Percentiles rank a stretch among this genome's conserved stretches.
phyloP scores from a whole-genome alignment of 768 basidiomycete species.

The Lepiota venenata region DNA sequence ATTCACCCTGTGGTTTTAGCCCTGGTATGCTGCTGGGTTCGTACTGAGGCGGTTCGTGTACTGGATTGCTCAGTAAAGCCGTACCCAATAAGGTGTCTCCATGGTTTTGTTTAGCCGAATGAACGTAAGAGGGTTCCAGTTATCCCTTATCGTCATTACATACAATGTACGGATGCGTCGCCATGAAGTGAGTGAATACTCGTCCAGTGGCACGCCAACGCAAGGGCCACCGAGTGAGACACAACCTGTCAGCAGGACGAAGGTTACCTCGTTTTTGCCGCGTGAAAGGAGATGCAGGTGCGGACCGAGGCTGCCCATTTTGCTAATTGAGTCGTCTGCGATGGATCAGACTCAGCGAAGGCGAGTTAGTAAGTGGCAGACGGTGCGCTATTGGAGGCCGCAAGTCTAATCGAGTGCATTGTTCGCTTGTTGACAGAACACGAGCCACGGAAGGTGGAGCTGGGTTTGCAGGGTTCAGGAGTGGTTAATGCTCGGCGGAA shows the following conservation, averaged over 20 bases:
- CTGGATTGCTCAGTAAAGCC: too few relatives aligned
- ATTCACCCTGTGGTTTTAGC: too few relatives aligned
- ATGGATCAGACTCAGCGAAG: too few relatives aligned
- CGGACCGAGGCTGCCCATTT: neutral
- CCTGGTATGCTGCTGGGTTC: too few relatives aligned
- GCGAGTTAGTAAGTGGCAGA: too few relatives aligned
- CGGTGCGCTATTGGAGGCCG: too few relatives aligned
- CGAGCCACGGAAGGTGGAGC: neutral
- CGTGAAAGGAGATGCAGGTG: neutral
- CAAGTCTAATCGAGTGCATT: too few relatives aligned
- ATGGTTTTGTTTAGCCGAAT: neutral
- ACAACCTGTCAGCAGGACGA: neutral
- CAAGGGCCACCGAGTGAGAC: neutral
- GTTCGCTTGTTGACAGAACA: neutral
- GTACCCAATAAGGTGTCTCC: neutral
- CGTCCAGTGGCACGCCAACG: neutral
- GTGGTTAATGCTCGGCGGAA: neutral
- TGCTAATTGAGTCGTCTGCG: too few relatives aligned
- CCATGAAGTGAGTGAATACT: too few relatives aligned
- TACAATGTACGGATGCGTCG: too few relatives aligned
- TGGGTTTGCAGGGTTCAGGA: neutral
- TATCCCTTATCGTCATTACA: neutral
- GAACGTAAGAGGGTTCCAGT: too few relatives aligned
- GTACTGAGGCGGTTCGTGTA: too few relatives aligned
- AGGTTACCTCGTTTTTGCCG: constrained; percentile 1